Percentiles rank a stretch among this genome's conserved stretches.
Conservation (phyloP, 805 yeast species). For the Maudiozyma serrabonitensis region DNA sequence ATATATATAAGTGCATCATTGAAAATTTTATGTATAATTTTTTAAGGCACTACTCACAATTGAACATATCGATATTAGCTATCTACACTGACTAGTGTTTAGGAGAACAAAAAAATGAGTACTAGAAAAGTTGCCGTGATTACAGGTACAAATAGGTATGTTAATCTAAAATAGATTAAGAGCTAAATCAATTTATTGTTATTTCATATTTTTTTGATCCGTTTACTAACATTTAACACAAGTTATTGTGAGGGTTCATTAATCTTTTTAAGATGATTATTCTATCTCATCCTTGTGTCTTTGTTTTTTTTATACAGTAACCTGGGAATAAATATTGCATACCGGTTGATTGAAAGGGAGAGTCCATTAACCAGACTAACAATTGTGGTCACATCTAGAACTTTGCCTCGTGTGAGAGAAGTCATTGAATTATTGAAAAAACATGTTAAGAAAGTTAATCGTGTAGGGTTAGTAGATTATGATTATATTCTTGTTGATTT, state of each 20-base stretch:
- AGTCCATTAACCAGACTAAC: constrained; percentile 53
- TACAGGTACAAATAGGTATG: constrained; percentile 32
- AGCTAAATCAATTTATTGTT: too few relatives aligned
- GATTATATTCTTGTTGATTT: constrained; percentile 89
- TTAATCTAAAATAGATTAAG: background rate
- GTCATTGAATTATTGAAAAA: constrained; percentile 51
- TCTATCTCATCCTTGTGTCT: background rate
- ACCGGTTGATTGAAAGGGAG: constrained; percentile 56
- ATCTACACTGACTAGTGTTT: too few relatives aligned
- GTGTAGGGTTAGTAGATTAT: constrained; percentile 59
- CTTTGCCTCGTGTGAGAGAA: constrained; percentile 74
- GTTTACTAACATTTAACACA: background rate
- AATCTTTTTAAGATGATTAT: background rate
- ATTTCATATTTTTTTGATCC: too few relatives aligned
- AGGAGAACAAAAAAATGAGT: background rate
- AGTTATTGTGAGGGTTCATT: background rate
- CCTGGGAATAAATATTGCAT: constrained; percentile 79
- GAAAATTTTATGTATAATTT: too few relatives aligned
- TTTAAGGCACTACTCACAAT: too few relatives aligned
- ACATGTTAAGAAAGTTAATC: constrained; percentile 32
- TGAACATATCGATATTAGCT: too few relatives aligned
- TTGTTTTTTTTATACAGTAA: constrained; percentile 35
- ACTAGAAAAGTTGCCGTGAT: constrained; percentile 35
- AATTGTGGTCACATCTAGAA: constrained; percentile 79
- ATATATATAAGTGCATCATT: too few relatives aligned